Evolutionary conservation across 768 basidiomycete genomes (phyloP), one percentile per base, ranked within the genome.

Genomic region (Mycena galopus): DNA sequence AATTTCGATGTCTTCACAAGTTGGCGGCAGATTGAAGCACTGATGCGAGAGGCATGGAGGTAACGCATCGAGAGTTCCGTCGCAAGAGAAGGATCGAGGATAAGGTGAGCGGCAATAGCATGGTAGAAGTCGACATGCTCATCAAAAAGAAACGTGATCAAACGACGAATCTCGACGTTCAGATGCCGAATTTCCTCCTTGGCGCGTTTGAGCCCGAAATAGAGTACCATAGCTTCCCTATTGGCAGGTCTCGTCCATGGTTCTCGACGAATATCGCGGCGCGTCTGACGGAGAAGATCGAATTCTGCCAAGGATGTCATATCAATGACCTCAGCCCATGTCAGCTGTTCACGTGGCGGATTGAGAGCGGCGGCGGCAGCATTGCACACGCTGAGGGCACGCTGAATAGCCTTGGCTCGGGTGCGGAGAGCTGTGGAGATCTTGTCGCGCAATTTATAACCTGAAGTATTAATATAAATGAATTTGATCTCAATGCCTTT

Each of bases 101-200:
- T n/a, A n/a, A n/a, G n/a, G n/a, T n/a, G n/a, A n/a, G n/a, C n/a
- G n/a, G 19, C 19, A 4, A 47, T n/a, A 21, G 44, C 44, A 4
- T 16, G 17, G 44, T 47, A n/a, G 21, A 47, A 47, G n/a, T 47
- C 44, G 9, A 9, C 21, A 10, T 47, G 44, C 9, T 47, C 44
- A 21, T 83, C 78, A 21, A 75, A 8, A 30, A 82, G 78, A n/a
- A 29, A 76, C 0, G 80, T 80, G 44, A 72, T 72, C 3, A 84
- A 58, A 1, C 81, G 77, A 1, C 61, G 65, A 0, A 84, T 77
- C 64, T 84, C 84, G 17, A 84, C 57, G 47, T 84, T 81, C 27
- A 79, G 71, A 0, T 78, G 69, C 1, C 32, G 44, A 47, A 47
- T 47, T 21, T 47, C 44, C 16, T 47, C 81, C 4, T 71, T 51